Conservation (phyloP, 441 rosid species). For the Gossypium trilobum region DNA sequence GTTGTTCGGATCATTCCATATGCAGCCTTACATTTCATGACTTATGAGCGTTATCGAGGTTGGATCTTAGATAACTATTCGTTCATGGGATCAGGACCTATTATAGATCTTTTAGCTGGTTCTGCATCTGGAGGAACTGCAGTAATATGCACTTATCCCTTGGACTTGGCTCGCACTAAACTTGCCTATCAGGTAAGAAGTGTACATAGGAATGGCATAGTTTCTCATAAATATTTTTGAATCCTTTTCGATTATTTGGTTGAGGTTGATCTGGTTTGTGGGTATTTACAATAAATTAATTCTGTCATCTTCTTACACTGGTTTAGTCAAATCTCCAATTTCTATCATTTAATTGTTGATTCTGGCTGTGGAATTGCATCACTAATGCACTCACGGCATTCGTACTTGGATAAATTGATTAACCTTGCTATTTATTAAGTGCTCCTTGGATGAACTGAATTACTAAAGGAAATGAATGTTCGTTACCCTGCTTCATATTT, state of each 20-base stretch:
- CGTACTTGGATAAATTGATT: not conserved
- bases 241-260: conserved; percentile 9
- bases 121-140: conserved; percentile 94
- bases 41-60: conserved; percentile 82
- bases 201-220: not conserved
- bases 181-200: conserved; percentile 82
- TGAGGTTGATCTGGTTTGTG: not conserved
- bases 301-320: not conserved
- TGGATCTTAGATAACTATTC: conserved; percentile 68
- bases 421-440: not conserved
- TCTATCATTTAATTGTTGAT: not conserved
- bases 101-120: conserved; percentile 89
- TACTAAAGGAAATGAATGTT: not conserved
- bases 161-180: conserved; percentile 91
- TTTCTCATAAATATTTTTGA: conserved; percentile 2
- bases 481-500: conserved; percentile 1
- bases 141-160: conserved; percentile 84
- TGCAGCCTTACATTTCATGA: conserved; percentile 94
- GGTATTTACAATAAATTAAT: not conserved
- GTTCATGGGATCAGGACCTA: conserved; percentile 69
- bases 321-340: not conserved
- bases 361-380: not conserved
- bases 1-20: conserved; percentile 86
- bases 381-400: not conserved
- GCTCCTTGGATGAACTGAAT: conserved; percentile 8